phyloP scores from a whole-genome alignment of 2,329 filamentous ascomycete species.

The Huntiella omanensis region DNA sequence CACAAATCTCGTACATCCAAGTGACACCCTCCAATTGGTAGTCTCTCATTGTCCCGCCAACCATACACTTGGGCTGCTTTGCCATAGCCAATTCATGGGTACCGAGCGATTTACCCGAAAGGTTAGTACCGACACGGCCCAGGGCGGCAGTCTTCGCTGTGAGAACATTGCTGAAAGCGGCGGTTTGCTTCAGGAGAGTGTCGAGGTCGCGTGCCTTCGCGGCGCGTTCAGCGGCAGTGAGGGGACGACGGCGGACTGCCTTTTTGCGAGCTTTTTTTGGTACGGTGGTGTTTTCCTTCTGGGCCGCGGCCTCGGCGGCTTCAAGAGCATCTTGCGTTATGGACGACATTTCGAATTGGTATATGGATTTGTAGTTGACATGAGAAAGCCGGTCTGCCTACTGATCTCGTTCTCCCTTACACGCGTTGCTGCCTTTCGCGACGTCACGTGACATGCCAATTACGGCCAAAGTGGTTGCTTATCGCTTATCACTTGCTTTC shows the following conservation, averaged over 20 bases:
- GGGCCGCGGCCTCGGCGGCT: conserved; percentile 21
- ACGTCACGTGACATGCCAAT: conserved; percentile 3
- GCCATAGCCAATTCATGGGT: conserved; percentile 60
- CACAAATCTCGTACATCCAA: conserved; percentile 72
- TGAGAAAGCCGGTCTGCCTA: background rate
- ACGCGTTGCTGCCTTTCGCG: conserved; percentile 1
- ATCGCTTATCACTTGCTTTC: background rate
- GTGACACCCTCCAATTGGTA: conserved; percentile 91
- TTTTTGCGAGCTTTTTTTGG: conserved; percentile 29
- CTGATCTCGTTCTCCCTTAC: background rate
- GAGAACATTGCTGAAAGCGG: conserved; percentile 41
- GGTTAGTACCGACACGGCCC: conserved; percentile 39
- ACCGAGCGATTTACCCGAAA: conserved; percentile 40
- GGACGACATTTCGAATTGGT: conserved; percentile 3
- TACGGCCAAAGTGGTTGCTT: background rate
- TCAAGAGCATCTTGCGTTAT: conserved; percentile 15
- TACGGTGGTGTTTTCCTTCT: conserved; percentile 19
- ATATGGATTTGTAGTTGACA: background rate
- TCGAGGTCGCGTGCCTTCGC: conserved; percentile 40
- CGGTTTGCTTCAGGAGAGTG: conserved; percentile 38
- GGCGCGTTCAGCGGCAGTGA: conserved; percentile 29
- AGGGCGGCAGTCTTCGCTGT: conserved; percentile 45
- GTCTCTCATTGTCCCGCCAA: conserved; percentile 75
- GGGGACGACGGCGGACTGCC: conserved; percentile 24
- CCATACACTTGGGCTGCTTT: conserved; percentile 66